Evolutionary conservation across 1,139 yeast genomes (phyloP), one percentile per base, ranked within the genome.

Genomic region (Candida albicans): DNA sequence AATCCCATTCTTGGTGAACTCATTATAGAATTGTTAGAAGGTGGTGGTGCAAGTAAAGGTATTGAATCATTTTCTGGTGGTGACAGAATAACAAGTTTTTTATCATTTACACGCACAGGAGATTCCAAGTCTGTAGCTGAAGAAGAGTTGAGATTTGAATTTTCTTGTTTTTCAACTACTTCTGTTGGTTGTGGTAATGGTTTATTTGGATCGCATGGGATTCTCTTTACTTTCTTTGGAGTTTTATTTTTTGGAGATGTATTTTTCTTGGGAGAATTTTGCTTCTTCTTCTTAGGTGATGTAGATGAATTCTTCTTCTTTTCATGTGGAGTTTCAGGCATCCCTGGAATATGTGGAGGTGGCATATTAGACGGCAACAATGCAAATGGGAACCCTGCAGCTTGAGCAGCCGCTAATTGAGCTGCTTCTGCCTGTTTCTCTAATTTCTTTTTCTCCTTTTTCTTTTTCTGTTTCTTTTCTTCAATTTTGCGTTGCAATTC

Each of bases 391-490:
- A 50, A 49, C 30, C 55, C 57, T 4, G 54, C 56, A 14, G 55
- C 57, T 44, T 49, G 52, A 4, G 53, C 55, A 5, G 55, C 54
- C 2, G 55, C 61, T 15, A 57, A 47, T 41, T 62, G 61, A 2
- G 66, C 66, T 40, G 60, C 59, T 43, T 57, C 55, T n/a, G 60
- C 62, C 37, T 52, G 56, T 39, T 54, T 51, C 29, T 52, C 51
- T 35, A 50, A 45, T 45, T 52, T 50, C 39, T 45, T 52, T 28
- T 50, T 35, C 35, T 44, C 43, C 47, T 35, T 40, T 39, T 33
- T 51, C 53, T 42, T 47, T 28, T 18, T 28, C 36, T 43, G 40
- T 42, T 49, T 48, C 39, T 45, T 44, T 37, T 48, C 48, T 33
- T 47, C 46, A 22, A 40, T 43, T 33, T 33, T 42, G 12, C 34